These are phyloP conservation scores for Houttuynia cordata DNA, from an alignment of 164 flowering plant genomes.

Conservation along the genomic window DNA sequence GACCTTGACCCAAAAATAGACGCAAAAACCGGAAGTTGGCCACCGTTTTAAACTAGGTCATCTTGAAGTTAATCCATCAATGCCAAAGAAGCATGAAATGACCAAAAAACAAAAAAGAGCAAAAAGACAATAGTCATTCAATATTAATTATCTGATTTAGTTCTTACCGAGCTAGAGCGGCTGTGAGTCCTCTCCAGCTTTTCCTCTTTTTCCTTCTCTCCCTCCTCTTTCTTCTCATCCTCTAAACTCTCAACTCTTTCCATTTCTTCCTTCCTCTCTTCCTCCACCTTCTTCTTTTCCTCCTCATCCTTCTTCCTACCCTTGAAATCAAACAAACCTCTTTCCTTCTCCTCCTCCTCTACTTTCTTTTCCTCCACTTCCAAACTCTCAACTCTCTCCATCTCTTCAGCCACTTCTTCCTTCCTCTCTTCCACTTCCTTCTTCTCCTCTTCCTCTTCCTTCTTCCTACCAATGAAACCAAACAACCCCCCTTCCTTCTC, in stretches of 20 bases:
- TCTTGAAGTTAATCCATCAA: no score
- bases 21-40: no score
- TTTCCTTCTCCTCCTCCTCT: conserved; percentile 17
- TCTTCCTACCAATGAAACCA: conserved; percentile 32
- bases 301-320: background rate
- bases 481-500: conserved; percentile 55
- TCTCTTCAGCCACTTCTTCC: conserved; percentile 18
- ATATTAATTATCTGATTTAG: background rate
- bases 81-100: no score
- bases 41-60: no score
- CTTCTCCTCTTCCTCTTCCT: conserved; percentile 10
- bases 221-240: background rate
- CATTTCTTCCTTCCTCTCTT: conserved; percentile 10
- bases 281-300: conserved; percentile 30
- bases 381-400: conserved; percentile 8
- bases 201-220: conserved; percentile 25
- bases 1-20: no score
- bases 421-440: conserved; percentile 5
- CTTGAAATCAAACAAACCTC: no score
- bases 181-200: conserved; percentile 57
- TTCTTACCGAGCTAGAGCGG: conserved; percentile 72
- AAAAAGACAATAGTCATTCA: no score
- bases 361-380: conserved; percentile 5
- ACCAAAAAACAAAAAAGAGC: no score
- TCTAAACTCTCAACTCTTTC: conserved; percentile 6